Base-by-base conservation (phyloP, 768 basidiomycete genomes). In the Russula virescens region DNA sequence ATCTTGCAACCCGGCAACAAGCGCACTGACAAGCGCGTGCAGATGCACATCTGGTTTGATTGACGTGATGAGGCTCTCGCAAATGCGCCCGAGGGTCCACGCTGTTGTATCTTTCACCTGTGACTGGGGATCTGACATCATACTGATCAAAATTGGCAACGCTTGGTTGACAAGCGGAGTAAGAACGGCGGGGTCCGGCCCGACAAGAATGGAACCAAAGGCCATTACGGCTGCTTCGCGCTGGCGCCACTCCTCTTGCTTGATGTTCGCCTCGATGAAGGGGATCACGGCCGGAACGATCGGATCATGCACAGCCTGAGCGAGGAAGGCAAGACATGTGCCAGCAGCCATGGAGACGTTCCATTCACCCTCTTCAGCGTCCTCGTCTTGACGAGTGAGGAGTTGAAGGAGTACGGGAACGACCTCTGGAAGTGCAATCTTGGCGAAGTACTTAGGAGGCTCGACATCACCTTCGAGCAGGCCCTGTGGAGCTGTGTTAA, bases 151-250 rank as follows among this genome's bases (percentile, higher is more conserved):
- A 45, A 95, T 86, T 6, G 93, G 93, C 14, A 99, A 81, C 1
- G 97, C 97, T 73, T 98, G 94, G 66, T 89, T 84, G 66, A 97
- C 94, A 48, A 99, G 86, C 38, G 94, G 93, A 23, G 86, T 88
- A 55, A 99, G 84, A 28, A 94, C 87, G 38, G 77, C 74, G 13
- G 94, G 89, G 71, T 98, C 94, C 3, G 97, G 97, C 1, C 97
- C 97, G 66, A 98, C 96, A 34, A 98, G 83, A 69, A 99, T 98
- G 0, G 93, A 95, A 48, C 96, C 96, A 69, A 98, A 99, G 21
- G 95, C 87, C 95, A 98, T 99, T 60, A 98, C 87, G 6, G 95
- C 96, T 0, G 97, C 97, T 73, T 99, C 97, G 46, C 97, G 92
- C 59, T 86, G 80, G 71, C 91, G 93, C 97, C 97, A 99, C 71